Evolutionary conservation across 2,329 filamentous ascomycete genomes (phyloP).

Genomic region (Talaromyces sp.): DNA sequence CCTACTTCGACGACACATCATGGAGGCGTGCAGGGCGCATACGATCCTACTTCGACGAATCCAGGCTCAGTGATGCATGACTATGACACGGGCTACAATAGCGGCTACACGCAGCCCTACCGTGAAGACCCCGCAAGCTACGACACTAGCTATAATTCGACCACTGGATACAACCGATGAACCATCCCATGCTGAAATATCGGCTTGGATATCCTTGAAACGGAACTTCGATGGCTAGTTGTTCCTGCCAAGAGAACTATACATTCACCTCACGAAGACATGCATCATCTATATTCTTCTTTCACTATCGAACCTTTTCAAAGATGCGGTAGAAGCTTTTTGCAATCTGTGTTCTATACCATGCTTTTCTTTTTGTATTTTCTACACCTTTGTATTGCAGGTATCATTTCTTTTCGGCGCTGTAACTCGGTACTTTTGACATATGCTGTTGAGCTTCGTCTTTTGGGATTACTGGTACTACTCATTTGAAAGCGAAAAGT

Average conservation of each 20-base stretch:
- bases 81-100: slow-evolving; percentile 39
- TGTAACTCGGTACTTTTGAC: neutral
- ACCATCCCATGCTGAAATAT: neutral
- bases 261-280: slow-evolving; percentile 14
- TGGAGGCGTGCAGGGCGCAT: slow-evolving; percentile 33
- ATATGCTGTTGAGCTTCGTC: neutral
- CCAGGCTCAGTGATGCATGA: slow-evolving; percentile 33
- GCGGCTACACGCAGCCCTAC: slow-evolving; percentile 34
- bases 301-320: neutral
- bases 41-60: slow-evolving; percentile 32
- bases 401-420: neutral
- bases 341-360: slow-evolving; percentile 3
- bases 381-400: slow-evolving; percentile 6
- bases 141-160: slow-evolving; percentile 19
- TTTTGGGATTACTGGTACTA: neutral
- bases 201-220: neutral
- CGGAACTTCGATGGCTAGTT: slow-evolving; percentile 2
- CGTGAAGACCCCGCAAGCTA: slow-evolving; percentile 12
- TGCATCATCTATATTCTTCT: slow-evolving; percentile 4
- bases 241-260: slow-evolving; percentile 11
- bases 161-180: slow-evolving; percentile 21
- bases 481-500: neutral
- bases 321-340: neutral
- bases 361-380: slow-evolving; percentile 2
- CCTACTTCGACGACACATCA: slow-evolving; percentile 31